These are phyloP conservation scores for Geotrichum fermentans DNA, from an alignment of 1,139 yeast genomes.

Conservation along the genomic window DNA sequence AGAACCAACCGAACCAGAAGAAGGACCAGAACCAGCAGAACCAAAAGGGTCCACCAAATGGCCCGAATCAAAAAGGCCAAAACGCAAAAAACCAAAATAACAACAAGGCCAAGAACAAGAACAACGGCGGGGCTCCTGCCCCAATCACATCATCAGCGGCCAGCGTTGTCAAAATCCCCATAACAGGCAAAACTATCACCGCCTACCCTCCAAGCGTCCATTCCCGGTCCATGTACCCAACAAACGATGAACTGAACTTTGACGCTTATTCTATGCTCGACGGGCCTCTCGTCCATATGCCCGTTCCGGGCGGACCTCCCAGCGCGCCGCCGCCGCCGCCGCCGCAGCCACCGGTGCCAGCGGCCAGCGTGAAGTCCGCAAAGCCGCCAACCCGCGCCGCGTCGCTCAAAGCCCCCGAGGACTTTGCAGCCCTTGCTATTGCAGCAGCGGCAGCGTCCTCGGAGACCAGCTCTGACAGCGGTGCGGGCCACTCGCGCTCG, in stretches of 20 bases:
- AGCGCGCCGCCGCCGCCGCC: background rate
- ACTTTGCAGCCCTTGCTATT: no score
- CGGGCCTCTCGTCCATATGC: slow-evolving; percentile 4
- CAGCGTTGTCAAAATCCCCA: background rate
- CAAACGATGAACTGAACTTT: background rate
- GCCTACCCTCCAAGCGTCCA: background rate
- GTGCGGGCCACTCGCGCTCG: no score
- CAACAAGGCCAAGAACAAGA: background rate
- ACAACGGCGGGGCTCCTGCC: background rate
- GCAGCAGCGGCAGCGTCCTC: no score
- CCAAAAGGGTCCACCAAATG: no score
- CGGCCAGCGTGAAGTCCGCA: no score
- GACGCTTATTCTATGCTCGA: slow-evolving; percentile 10
- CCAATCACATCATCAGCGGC: background rate
- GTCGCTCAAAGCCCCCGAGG: no score
- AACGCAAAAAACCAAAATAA: background rate
- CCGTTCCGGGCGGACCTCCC: background rate
- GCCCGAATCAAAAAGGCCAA: no score
- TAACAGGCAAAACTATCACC: background rate
- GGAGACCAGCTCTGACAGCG: no score
- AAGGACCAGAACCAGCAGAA: no score
- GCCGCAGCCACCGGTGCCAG: no score
- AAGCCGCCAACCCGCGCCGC: no score
- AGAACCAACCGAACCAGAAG: background rate
- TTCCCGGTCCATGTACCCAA: background rate